Evolutionary conservation across 2,329 filamentous ascomycete species (phyloP), one percentile per base, ranked within the genome.

Genomic region (Xylaria sp.): DNA sequence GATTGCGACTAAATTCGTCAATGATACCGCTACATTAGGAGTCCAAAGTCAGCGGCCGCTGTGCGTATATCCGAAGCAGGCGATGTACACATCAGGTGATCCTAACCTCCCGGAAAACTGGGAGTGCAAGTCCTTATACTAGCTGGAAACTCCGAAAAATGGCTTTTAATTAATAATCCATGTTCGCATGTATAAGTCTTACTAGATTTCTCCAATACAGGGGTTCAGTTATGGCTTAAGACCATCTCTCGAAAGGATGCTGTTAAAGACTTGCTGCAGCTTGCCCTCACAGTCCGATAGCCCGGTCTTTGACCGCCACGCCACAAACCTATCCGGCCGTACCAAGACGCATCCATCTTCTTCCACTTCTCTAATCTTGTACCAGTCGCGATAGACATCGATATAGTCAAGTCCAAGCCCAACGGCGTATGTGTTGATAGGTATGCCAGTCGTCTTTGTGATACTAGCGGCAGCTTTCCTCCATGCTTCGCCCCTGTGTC

Each of bases 321-420:
- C 85, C 2, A 90, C 83, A 68, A 88, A 87, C 15, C 84, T 78
- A 78, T 91, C 89, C 0, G 88, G 88, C 12, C 88, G 78, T 4
- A 87, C 83, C 28, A 90, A 79, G 18, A 90, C 81, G 72, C 82
- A 85, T 1, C 89, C 88, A 66, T 85, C 82, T 68, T 90, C 88
- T 23, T 83, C 82, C 1, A 90, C 82, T 52, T 85, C 86, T 18
- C 86, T 80, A 62, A 81, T 77, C 55, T 78, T 77, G 12, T 80
- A 82, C 89, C 89, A 91, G 64, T 89, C 86, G 67, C 83, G 84
- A 75, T 90, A 90, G 0, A 87, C 81, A 73, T 91, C 89, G 73
- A 89, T 84, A 69, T 83, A 90, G 65, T 90, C 87, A 68, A 86
- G 84, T 15, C 81, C 78, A 77, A 82, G 87, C 0, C 89, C 89